phyloP scores from a whole-genome alignment of 345 rosid genomes.

The Trapa bicornis region DNA sequence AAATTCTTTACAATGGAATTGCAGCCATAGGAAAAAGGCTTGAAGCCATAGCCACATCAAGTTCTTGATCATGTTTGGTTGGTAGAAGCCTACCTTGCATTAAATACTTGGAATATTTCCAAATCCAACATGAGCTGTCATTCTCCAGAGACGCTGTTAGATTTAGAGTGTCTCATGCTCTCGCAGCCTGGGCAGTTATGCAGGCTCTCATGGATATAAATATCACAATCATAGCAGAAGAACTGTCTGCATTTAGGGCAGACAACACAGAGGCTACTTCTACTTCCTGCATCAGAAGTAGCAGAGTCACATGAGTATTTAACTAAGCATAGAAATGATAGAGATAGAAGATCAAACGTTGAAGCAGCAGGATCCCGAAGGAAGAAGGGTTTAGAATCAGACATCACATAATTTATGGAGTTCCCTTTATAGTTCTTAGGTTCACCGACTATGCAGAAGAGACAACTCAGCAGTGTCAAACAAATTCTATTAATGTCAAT shows the following conservation, averaged over 20 bases:
- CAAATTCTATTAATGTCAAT: too few relatives aligned
- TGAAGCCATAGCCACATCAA: too few relatives aligned
- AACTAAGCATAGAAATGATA: background rate
- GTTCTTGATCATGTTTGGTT: too few relatives aligned
- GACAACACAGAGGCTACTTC: slow-evolving; percentile 31
- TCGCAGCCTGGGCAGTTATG: slow-evolving; percentile 96
- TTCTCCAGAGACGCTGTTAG: background rate
- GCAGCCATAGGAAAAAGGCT: too few relatives aligned
- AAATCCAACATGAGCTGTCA: background rate
- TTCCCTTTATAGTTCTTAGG: too few relatives aligned
- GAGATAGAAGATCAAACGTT: background rate
- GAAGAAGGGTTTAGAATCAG: too few relatives aligned
- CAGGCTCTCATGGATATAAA: slow-evolving; percentile 82
- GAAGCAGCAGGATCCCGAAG: too few relatives aligned
- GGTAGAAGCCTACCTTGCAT: background rate
- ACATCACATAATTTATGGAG: too few relatives aligned
- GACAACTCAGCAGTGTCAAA: too few relatives aligned
- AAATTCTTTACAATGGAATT: too few relatives aligned
- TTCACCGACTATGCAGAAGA: too few relatives aligned
- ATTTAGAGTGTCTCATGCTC: slow-evolving; percentile 34
- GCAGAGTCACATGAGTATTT: too few relatives aligned
- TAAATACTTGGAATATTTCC: background rate
- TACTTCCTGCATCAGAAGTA: slow-evolving; percentile 38
- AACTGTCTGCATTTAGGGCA: slow-evolving; percentile 60
- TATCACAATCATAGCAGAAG: slow-evolving; percentile 90